A percentile compares a stretch with the other conserved stretches of the same genome.
phyloP scores from a whole-genome alignment of 1,284 basidiomycete genomes.

The Anthracocystis panici-leucophaei region DNA sequence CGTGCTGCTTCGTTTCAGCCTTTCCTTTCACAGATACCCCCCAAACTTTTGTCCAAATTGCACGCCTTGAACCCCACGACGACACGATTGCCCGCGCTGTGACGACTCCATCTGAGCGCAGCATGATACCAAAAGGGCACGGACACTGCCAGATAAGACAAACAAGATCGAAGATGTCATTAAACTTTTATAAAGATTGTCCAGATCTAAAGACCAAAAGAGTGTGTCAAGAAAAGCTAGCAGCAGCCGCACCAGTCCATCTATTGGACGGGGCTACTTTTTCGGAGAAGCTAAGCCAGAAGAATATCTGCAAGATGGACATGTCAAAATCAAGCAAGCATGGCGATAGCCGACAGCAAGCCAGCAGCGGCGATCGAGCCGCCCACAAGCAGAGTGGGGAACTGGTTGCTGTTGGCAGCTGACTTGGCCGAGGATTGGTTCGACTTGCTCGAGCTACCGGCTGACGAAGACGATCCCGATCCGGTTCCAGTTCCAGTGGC shows the following conservation, averaged over 20 bases:
- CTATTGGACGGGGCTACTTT: neutral
- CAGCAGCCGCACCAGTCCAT: too few relatives aligned
- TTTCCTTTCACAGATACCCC: slow-evolving; percentile 12
- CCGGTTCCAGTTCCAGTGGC: slow-evolving; percentile 3
- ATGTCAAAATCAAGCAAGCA: slow-evolving; percentile 23
- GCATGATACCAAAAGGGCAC: too few relatives aligned
- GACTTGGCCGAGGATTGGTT: slow-evolving; percentile 4
- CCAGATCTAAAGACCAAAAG: too few relatives aligned
- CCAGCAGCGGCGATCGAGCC: slow-evolving; percentile 13
- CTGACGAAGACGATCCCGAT: neutral
- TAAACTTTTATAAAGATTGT: too few relatives aligned
- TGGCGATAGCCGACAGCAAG: slow-evolving; percentile 21
- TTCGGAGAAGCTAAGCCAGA: neutral
- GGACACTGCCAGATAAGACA: neutral
- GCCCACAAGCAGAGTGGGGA: slow-evolving; percentile 7
- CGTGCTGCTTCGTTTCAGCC: neutral
- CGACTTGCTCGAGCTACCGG: neutral
- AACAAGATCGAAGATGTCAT: neutral
- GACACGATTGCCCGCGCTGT: too few relatives aligned
- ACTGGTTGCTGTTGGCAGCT: slow-evolving; percentile 1
- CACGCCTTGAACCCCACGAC: neutral
- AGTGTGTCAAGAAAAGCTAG: neutral
- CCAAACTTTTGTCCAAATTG: neutral
- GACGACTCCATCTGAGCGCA: too few relatives aligned
- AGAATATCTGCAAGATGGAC: neutral